Evolutionary conservation across 352 stramenopile genomes (phyloP).

Genomic region (Phytophthora rubi): DNA sequence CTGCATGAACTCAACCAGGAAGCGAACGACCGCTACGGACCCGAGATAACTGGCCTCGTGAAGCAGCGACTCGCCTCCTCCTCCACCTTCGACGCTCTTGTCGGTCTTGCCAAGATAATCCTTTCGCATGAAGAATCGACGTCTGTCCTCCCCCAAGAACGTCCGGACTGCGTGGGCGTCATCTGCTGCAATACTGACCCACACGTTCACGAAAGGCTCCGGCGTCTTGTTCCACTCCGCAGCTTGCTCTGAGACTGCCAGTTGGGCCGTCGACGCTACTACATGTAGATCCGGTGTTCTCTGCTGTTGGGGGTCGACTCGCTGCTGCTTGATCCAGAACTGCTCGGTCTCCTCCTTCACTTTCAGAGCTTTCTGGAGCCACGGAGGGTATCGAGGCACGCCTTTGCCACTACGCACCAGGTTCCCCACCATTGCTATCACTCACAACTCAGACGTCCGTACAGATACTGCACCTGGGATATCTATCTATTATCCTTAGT

Average conservation of each 20-base stretch:
- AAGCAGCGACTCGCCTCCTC: slow-evolving; percentile 51
- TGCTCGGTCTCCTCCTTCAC: slow-evolving; percentile 45
- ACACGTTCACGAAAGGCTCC: slow-evolving; percentile 36
- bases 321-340: slow-evolving; percentile 41
- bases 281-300: slow-evolving; percentile 9
- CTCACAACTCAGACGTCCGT: not conserved
- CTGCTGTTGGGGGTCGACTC: slow-evolving; percentile 25
- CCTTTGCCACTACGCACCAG: slow-evolving; percentile 17
- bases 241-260: slow-evolving; percentile 7
- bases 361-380: slow-evolving; percentile 66
- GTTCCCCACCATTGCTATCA: slow-evolving; percentile 17
- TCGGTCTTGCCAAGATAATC: slow-evolving; percentile 18
- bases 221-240: not conserved
- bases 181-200: slow-evolving; percentile 51
- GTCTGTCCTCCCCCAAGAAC: slow-evolving; percentile 39
- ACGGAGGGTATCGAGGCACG: slow-evolving; percentile 58
- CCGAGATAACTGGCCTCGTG: slow-evolving; percentile 59
- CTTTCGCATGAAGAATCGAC: slow-evolving; percentile 43
- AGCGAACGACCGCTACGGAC: slow-evolving; percentile 40
- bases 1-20: slow-evolving; percentile 48
- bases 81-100: slow-evolving; percentile 8
- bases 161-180: slow-evolving; percentile 36
- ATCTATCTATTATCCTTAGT: not conserved
- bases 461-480: not conserved
- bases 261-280: slow-evolving; percentile 6